Evolutionary conservation across 768 basidiomycete genomes (phyloP).

Genomic region (Russula griseocarnosa): DNA sequence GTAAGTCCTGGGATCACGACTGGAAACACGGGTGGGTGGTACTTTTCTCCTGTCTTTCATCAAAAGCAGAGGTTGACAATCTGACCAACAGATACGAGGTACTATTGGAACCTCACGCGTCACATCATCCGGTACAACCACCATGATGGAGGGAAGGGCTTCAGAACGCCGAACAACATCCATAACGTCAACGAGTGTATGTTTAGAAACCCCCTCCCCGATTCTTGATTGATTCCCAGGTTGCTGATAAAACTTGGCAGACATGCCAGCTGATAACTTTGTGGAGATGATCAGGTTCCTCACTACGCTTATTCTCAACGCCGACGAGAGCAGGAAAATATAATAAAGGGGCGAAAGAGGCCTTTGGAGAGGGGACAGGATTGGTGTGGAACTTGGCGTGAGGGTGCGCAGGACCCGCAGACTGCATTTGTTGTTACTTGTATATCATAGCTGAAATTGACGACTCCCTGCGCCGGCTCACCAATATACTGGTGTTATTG

Average conservation of each 20-base stretch:
- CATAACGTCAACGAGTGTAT: slow-evolving; percentile 60
- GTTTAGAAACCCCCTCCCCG: background rate
- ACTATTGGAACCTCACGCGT: slow-evolving; percentile 25
- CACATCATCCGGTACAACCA: slow-evolving; percentile 27
- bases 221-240: background rate
- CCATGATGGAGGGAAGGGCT: slow-evolving; percentile 21
- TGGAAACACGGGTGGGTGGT: slow-evolving; percentile 37
- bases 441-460: too few species aligned
- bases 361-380: too few species aligned
- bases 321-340: slow-evolving; percentile 44
- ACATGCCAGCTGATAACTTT: slow-evolving; percentile 47
- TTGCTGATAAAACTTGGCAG: slow-evolving; percentile 34
- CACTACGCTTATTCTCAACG: slow-evolving; percentile 61
- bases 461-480: too few species aligned
- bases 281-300: slow-evolving; percentile 67
- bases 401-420: too few species aligned
- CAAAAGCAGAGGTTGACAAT: background rate
- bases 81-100: slow-evolving; percentile 18
- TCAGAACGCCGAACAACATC: slow-evolving; percentile 33
- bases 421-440: too few species aligned
- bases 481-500: too few species aligned
- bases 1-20: slow-evolving; percentile 41
- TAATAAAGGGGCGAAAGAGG: too few species aligned
- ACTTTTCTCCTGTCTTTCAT: slow-evolving; percentile 16
- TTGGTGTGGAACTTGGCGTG: too few species aligned